These are phyloP conservation scores for Puccinellia tenuiflora DNA, from an alignment of 176 grass and related monocot genomes.

Conservation along the genomic window DNA sequence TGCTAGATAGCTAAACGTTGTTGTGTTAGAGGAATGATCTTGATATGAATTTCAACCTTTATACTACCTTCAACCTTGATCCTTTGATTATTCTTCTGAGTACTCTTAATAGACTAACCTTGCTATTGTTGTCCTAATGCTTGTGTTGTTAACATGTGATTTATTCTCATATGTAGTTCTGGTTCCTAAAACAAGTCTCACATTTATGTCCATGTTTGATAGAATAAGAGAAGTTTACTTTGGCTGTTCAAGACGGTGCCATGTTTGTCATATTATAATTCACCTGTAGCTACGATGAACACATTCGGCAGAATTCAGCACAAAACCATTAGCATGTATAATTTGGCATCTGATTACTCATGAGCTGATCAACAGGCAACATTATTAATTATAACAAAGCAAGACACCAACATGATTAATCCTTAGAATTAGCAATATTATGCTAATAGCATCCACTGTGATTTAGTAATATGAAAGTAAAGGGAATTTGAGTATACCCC, in stretches of 20 bases:
- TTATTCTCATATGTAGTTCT: not conserved
- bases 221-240: not conserved
- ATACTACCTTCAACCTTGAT: not conserved
- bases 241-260: not conserved
- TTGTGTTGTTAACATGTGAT: conserved; percentile 12
- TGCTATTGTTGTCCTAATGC: not conserved
- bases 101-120: not conserved
- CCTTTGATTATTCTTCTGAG: not conserved
- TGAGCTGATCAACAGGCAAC: not conserved
- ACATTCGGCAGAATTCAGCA: not conserved
- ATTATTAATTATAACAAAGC: not conserved
- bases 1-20: not conserved
- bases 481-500: conserved; percentile 11
- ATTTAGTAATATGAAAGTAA: not conserved
- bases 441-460: not conserved
- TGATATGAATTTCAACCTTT: not conserved
- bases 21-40: conserved; percentile 4
- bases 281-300: not conserved
- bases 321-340: not conserved
- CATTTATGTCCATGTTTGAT: not conserved
- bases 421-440: not conserved
- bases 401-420: not conserved
- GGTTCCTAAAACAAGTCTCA: not conserved
- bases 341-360: not conserved
- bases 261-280: not conserved